Percentiles rank a stretch among this genome's conserved stretches.
Conservation (phyloP, 208 protist species). For the Eutreptiella sp. region DNA sequence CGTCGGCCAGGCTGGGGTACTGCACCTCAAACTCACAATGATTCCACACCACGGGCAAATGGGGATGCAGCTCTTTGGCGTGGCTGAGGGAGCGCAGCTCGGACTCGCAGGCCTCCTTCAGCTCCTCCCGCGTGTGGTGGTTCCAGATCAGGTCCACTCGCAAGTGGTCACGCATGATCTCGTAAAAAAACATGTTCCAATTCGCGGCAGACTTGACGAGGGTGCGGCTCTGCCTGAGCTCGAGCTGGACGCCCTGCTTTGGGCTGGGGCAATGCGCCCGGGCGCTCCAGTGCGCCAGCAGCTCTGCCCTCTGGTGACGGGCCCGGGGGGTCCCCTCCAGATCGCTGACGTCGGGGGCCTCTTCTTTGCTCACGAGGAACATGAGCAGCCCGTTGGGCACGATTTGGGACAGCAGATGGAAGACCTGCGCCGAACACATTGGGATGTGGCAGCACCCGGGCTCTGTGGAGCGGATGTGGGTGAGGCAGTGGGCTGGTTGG, state of each 20-base stretch:
- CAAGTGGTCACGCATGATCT: conserved; percentile 68
- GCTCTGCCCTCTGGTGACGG: conserved; percentile 47
- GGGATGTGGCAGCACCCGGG: no score
- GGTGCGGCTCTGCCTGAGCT: conserved; percentile 45
- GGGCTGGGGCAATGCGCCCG: neutral
- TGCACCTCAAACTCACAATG: conserved; percentile 83
- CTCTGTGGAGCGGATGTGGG: no score
- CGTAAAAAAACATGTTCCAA: conserved; percentile 79
- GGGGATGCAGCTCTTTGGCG: conserved; percentile 5
- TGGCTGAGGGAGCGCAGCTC: conserved; percentile 53
- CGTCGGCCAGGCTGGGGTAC: conserved; percentile 73
- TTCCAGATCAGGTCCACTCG: conserved; percentile 86
- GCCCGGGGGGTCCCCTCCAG: conserved; percentile 46
- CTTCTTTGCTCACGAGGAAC: conserved; percentile 67
- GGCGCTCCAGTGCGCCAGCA: conserved; percentile 54
- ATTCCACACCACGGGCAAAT: conserved; percentile 71
- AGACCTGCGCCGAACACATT: no score
- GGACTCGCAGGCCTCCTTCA: conserved; percentile 64
- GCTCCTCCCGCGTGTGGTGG: conserved; percentile 73
- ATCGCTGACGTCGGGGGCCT: conserved; percentile 53
- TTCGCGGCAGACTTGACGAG: conserved; percentile 64
- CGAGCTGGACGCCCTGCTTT: conserved; percentile 17
- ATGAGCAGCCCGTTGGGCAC: conserved; percentile 67
- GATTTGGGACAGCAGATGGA: conserved; percentile 75
- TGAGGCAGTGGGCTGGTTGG: no score